Evolutionary conservation across 2,329 filamentous ascomycete species (phyloP), one percentile per base, ranked within the genome.

Genomic region (Lachnum nothofagi): DNA sequence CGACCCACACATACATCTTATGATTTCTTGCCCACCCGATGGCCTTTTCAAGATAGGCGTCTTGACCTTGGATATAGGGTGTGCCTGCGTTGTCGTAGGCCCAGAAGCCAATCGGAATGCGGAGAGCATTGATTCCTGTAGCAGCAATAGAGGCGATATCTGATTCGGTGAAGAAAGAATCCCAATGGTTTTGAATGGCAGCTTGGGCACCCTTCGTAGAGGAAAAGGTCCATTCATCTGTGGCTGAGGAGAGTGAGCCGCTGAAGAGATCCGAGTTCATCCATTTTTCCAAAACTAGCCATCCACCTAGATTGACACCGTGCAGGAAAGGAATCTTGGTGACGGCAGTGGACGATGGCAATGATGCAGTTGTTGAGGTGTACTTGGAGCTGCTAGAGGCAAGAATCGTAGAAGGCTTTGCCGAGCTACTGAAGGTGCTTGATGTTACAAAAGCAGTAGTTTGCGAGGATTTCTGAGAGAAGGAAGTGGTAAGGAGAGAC

Each of bases 21-120:
- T 71, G 62, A 19, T 68, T 67, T 37, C 74, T 61, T 3, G 77
- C 73, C 77, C 78, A 82, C 19, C 72, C 72, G 41, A 80, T 73
- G 22, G 76, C 77, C 33, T 70, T 67, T 40, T 79, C 75, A 9
- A 81, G 64, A 58, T 79, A 80, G 6, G 45, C 62, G 9, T 72
- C 72, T 8, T 75, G 73, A 5, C 76, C 76, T 45, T 66, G 57
- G 6, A 72, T 67, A 53, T 79, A 82, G 0, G 76, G 74, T 14
- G 69, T 68, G 29, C 71, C 63, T 27, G 67, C 60, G 20, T 75
- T 76, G 46, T 76, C 70, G 54, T 75, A 79, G 10, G 78, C 77
- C 78, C 78, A 82, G 61, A 70, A 81, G 1, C 77, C 77, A 45
- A 80, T 70, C 0, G 78, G 78, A 42, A 82, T 77, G n/a, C 78